phyloP scores from a whole-genome alignment of 371 early-diverging fungal species.

The Mucor velutinosus region DNA sequence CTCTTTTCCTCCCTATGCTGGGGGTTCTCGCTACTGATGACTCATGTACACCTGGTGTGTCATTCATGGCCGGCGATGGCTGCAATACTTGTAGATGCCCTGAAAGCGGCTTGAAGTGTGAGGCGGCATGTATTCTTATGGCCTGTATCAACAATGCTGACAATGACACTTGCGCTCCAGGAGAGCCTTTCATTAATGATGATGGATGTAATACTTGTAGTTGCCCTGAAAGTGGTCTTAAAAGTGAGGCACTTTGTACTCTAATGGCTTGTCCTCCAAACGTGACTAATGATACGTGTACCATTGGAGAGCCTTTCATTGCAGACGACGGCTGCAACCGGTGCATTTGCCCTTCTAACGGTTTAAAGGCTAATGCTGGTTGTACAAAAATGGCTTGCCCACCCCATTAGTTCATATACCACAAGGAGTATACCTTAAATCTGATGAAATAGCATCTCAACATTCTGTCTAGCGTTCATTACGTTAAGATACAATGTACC shows the following conservation, averaged over 20 bases:
- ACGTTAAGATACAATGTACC: not conserved
- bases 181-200: not conserved
- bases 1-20: not conserved
- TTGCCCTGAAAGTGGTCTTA: not conserved
- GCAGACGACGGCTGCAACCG: not conserved
- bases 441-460: no score
- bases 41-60: not conserved
- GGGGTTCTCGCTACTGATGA: not conserved
- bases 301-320: not conserved
- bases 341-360: not conserved
- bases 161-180: not conserved
- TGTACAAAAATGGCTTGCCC: constrained; percentile 5
- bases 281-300: not conserved
- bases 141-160: not conserved
- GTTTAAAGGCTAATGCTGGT: not conserved
- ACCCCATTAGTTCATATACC: not conserved
- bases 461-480: no score
- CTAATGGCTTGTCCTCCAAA: not conserved
- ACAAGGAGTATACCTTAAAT: not conserved
- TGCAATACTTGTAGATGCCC: not conserved
- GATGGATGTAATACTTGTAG: not conserved
- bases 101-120: not conserved
- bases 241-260: not conserved
- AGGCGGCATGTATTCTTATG: not conserved
- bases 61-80: not conserved